Base-by-base conservation (phyloP, 2,329 filamentous ascomycete genomes). In the Botrytis tulipae region DNA sequence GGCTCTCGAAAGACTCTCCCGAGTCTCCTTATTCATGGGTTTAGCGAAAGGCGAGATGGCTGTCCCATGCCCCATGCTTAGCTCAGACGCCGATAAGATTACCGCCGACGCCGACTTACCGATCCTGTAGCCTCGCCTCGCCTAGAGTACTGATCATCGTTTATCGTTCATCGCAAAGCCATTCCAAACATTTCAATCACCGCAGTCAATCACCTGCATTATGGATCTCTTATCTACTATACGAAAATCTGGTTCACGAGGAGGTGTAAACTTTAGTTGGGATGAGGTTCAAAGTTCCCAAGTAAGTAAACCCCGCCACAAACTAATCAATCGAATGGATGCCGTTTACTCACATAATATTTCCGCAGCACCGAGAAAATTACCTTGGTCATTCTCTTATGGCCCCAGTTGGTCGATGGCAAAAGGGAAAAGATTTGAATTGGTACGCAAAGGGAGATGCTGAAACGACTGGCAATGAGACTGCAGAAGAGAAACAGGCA, bases 151-250 rank as follows among this genome's bases (percentile, higher is more conserved):
- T 22, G 12, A 57, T 7, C 12, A 57, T 29, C 51, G 29, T 29
- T 40, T 37, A 25, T 18, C 51, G 29, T 16, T 40, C 51, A 16
- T 12, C 32, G n/a, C 25, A 51, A 51, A 65, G n/a, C 16, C 51
- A 62, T 40, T 9, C n/a, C 12, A 35, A 54, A 40, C 25, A 29
- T 35, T 9, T 25, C 7, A 32, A 25, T 44, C 22, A 60, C 40
- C 3, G 51, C 51, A 57, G 14, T 35, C 32, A 35, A 60, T 35
- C 57, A 35, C 32, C 62, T 25, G 6, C 42, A 76, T 74, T 73
- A 98, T 99, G 96, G 96, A 99, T 87, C 89, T 99, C 72, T 90
- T 98, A 72, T 93, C 95, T 74, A 94, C 93, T 60, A 92, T 99
- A 75, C 93, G 95, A 80, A 98, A 99, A 84, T 85, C 87, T 29